Evolutionary conservation across 2,329 filamentous ascomycete species (phyloP).

Genomic region (Stromatinia cepivora): DNA sequence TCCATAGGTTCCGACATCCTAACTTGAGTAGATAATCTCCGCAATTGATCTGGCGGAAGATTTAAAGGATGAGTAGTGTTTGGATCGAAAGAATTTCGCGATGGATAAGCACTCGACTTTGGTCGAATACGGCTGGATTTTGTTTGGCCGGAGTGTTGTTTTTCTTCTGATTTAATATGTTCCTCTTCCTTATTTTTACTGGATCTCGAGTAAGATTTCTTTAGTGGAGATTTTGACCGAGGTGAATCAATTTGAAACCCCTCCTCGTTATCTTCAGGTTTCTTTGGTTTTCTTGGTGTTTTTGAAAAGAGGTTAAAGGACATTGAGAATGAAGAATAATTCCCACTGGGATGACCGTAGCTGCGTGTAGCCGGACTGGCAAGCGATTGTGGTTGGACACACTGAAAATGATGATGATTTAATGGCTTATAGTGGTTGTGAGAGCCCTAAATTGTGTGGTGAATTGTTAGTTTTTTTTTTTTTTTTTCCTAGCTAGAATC

Average conservation of each 20-base stretch:
- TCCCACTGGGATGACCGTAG: constrained; percentile 21
- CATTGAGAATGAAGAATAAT: constrained; percentile 23
- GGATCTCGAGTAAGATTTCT: constrained; percentile 39
- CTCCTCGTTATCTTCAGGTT: constrained; percentile 36
- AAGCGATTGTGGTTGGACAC: constrained; percentile 22
- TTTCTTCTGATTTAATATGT: constrained; percentile 30
- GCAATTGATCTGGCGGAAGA: constrained; percentile 83
- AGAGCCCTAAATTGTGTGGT: constrained; percentile 14
- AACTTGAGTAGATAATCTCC: constrained; percentile 69
- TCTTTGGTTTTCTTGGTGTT: constrained; percentile 41
- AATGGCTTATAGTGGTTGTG: constrained; percentile 1
- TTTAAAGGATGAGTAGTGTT: constrained; percentile 81
- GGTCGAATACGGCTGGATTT: constrained; percentile 37
- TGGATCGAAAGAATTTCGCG: constrained; percentile 54
- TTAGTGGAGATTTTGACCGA: constrained; percentile 37
- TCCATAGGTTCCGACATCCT: constrained; percentile 63
- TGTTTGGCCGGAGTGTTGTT: constrained; percentile 33
- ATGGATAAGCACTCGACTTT: constrained; percentile 35
- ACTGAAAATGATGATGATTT: neutral
- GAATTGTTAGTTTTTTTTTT: constrained; percentile 19
- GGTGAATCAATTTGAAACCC: constrained; percentile 31
- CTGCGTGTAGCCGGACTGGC: constrained; percentile 23
- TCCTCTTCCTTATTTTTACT: constrained; percentile 38
- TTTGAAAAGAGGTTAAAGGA: constrained; percentile 41
- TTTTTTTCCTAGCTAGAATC: constrained; percentile 6